phyloP scores from a whole-genome alignment of 768 basidiomycete species.

The Leccinum sublutescens region DNA sequence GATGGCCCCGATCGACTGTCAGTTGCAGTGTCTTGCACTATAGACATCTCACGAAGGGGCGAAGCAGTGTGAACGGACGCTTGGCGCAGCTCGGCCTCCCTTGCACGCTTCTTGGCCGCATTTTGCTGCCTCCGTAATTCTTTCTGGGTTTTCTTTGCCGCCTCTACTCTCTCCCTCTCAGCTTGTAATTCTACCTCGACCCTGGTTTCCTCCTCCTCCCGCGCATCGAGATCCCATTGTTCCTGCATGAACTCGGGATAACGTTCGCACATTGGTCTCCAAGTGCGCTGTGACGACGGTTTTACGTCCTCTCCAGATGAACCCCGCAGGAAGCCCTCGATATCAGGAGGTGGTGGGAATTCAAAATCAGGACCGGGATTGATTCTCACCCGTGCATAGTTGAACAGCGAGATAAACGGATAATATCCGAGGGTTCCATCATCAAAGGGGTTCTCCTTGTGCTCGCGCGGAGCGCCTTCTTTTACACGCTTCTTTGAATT shows the following conservation, averaged over 20 bases:
- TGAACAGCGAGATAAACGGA: slow-evolving; percentile 91
- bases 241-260: slow-evolving; percentile 84
- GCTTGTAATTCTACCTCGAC: slow-evolving; percentile 39
- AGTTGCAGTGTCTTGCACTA: slow-evolving; percentile 29
- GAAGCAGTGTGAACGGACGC: slow-evolving; percentile 24
- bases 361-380: slow-evolving; percentile 91
- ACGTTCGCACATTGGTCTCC: slow-evolving; percentile 82
- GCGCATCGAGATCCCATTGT: slow-evolving; percentile 73
- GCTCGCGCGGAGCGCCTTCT: slow-evolving; percentile 65
- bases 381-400: slow-evolving; percentile 76
- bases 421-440: slow-evolving; percentile 96
- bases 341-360: slow-evolving; percentile 74
- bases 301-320: slow-evolving; percentile 33
- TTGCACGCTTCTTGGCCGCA: slow-evolving; percentile 50
- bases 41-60: slow-evolving; percentile 28
- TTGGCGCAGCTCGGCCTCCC: slow-evolving; percentile 33
- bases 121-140: slow-evolving; percentile 51
- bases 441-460: slow-evolving; percentile 83
- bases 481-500: slow-evolving; percentile 53
- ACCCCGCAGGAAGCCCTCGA: slow-evolving; percentile 58
- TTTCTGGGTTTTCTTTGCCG: slow-evolving; percentile 39
- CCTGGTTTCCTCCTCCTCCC: slow-evolving; percentile 70
- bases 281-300: slow-evolving; percentile 41
- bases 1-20: slow-evolving; percentile 31
- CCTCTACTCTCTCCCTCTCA: slow-evolving; percentile 45